phyloP scores from a whole-genome alignment of 768 basidiomycete genomes.

The Lentinula raphanica region DNA sequence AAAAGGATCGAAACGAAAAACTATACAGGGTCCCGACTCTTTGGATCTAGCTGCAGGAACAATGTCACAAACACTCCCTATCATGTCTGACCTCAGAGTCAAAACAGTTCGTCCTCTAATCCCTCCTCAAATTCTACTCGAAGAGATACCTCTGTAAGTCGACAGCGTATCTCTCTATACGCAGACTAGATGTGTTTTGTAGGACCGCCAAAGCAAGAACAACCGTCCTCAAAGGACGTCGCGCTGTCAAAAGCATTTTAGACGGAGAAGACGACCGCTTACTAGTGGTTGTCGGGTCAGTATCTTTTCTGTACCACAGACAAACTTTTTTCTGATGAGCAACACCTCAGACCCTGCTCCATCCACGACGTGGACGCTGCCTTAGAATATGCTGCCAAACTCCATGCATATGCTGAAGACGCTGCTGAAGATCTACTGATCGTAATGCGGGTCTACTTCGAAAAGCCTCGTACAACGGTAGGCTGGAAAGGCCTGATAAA shows the following conservation, averaged over 20 bases:
- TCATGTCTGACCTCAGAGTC: constrained; percentile 31
- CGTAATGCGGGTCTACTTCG: constrained; percentile 93
- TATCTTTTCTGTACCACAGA: background rate
- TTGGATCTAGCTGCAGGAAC: background rate
- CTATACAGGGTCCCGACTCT: background rate
- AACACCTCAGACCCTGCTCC: constrained; percentile 47
- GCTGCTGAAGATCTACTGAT: constrained; percentile 74
- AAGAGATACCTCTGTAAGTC: constrained; percentile 79
- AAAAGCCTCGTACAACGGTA: constrained; percentile 96
- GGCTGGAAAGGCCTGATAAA: constrained; percentile 93
- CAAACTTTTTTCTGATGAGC: background rate
- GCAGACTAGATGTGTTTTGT: constrained; percentile 1
- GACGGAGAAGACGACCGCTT: constrained; percentile 83
- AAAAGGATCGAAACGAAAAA: background rate
- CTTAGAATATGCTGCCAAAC: constrained; percentile 67
- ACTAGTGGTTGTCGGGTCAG: constrained; percentile 85
- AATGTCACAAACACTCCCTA: background rate
- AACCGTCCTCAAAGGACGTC: constrained; percentile 83
- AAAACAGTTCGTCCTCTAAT: constrained; percentile 84
- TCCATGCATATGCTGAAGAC: constrained; percentile 44
- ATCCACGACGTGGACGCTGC: constrained; percentile 89
- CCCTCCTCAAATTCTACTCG: constrained; percentile 90
- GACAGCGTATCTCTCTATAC: background rate
- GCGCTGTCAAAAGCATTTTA: constrained; percentile 71
- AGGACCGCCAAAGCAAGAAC: constrained; percentile 81